A percentile compares a stretch with the other conserved stretches of the same genome.
Evolutionary conservation across 2,329 filamentous ascomycete genomes (phyloP).

Genomic region (Cadophora gregata): DNA sequence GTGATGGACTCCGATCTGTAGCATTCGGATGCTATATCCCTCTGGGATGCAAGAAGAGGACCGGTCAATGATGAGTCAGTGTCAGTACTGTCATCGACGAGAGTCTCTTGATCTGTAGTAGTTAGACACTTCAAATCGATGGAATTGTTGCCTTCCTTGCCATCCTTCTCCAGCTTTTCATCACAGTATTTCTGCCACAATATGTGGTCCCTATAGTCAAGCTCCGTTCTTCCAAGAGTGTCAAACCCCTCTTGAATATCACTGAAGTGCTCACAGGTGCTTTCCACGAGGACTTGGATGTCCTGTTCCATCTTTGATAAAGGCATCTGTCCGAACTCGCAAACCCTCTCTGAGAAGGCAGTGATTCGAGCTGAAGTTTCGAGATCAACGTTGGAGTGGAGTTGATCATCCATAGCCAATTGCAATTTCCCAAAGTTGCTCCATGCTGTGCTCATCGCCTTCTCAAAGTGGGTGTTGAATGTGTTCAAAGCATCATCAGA

Average conservation of each 20-base stretch:
- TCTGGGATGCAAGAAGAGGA: neutral
- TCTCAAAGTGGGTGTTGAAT: neutral
- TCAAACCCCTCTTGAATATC: neutral
- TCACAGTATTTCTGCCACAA: too few species aligned
- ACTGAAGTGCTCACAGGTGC: neutral
- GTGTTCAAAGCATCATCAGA: neutral
- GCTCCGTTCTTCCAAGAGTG: neutral
- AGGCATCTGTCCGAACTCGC: slow-evolving; percentile 5
- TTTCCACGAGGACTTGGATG: neutral
- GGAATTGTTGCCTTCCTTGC: neutral
- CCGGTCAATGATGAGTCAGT: neutral
- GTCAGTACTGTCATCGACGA: neutral
- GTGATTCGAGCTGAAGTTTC: neutral
- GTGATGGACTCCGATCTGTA: neutral
- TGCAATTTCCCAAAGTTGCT: slow-evolving; percentile 5
- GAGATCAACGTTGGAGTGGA: neutral
- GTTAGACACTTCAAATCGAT: neutral
- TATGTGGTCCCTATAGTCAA: neutral
- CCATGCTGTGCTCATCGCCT: neutral
- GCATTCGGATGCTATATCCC: neutral
- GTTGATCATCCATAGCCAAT: slow-evolving; percentile 4
- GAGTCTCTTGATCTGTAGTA: neutral
- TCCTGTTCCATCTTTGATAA: neutral
- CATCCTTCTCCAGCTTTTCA: neutral
- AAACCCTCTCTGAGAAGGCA: neutral